phyloP scores from a whole-genome alignment of 768 basidiomycete genomes.

The Agaricus blazei region DNA sequence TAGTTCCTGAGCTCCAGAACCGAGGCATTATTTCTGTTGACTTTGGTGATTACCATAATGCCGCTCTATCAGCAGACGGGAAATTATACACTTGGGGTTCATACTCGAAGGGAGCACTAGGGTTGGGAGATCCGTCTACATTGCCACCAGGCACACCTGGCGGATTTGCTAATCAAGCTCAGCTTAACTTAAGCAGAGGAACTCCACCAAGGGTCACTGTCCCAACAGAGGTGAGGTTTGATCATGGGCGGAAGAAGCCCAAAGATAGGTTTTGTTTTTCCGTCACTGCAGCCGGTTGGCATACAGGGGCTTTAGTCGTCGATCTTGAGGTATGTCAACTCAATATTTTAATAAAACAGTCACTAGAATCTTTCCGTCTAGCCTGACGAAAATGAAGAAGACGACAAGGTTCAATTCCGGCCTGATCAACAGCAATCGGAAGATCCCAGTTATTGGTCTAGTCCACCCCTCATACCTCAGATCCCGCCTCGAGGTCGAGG shows the following conservation, averaged over 20 bases:
- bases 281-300: slow-evolving; percentile 85
- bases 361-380: slow-evolving; percentile 16
- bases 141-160: slow-evolving; percentile 55
- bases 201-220: slow-evolving; percentile 41
- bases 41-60: slow-evolving; percentile 90
- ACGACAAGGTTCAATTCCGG: slow-evolving; percentile 22
- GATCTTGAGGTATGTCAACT: slow-evolving; percentile 61
- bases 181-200: slow-evolving; percentile 22
- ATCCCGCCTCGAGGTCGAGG: slow-evolving; percentile 22
- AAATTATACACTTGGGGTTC: slow-evolving; percentile 78
- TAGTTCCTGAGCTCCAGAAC: slow-evolving; percentile 73
- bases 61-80: slow-evolving; percentile 75
- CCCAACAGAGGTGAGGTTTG: slow-evolving; percentile 74
- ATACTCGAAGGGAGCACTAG: slow-evolving; percentile 77
- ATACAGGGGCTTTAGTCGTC: slow-evolving; percentile 84
- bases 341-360: slow-evolving; percentile 3
- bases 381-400: slow-evolving; percentile 30
- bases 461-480: slow-evolving; percentile 18
- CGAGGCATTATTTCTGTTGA: slow-evolving; percentile 79
- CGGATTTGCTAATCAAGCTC: slow-evolving; percentile 40
- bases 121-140: slow-evolving; percentile 69
- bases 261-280: slow-evolving; percentile 73
- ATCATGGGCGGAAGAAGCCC: slow-evolving; percentile 42
- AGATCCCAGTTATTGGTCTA: slow-evolving; percentile 11
- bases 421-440: background rate